Evolutionary conservation across 768 basidiomycete genomes (phyloP).

Genomic region (Steccherinum ochraceum): DNA sequence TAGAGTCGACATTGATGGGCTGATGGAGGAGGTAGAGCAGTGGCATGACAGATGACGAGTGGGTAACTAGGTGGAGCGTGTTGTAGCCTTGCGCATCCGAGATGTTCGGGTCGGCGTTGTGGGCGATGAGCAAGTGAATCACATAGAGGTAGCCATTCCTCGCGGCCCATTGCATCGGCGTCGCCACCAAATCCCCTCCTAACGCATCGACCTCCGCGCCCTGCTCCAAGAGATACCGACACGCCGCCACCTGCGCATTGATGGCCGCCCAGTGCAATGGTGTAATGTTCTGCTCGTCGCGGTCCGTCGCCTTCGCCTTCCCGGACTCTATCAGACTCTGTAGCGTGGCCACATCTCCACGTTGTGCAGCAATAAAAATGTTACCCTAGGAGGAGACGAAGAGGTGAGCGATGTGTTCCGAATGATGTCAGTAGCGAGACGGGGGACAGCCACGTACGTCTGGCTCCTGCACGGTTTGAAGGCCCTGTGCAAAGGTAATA

Average conservation of each 20-base stretch:
- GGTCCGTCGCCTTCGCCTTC: slow-evolving; percentile 62
- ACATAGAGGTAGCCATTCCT: slow-evolving; percentile 95
- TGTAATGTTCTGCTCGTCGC: slow-evolving; percentile 88
- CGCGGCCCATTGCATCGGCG: slow-evolving; percentile 97
- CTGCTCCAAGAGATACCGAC: slow-evolving; percentile 81
- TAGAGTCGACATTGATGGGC: slow-evolving; percentile 85
- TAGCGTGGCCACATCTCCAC: slow-evolving; percentile 69
- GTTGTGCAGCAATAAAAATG: slow-evolving; percentile 82
- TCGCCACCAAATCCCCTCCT: slow-evolving; percentile 91
- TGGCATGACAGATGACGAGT: slow-evolving; percentile 93
- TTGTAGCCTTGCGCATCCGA: slow-evolving; percentile 95
- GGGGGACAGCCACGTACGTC: slow-evolving; percentile 30
- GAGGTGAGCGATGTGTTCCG: background rate
- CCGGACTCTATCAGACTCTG: slow-evolving; percentile 66
- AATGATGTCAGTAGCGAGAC: background rate
- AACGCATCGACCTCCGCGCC: slow-evolving; percentile 93
- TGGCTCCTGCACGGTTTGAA: slow-evolving; percentile 28
- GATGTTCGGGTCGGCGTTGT: slow-evolving; percentile 91
- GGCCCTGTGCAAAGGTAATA: slow-evolving; percentile 39
- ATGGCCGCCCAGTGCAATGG: slow-evolving; percentile 98
- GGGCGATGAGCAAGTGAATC: slow-evolving; percentile 83
- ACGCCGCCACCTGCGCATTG: slow-evolving; percentile 88
- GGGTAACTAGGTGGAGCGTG: slow-evolving; percentile 89
- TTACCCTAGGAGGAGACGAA: slow-evolving; percentile 34
- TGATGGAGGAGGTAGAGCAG: slow-evolving; percentile 88